phyloP scores from a whole-genome alignment of 331 rosid species.

The Acacia pycnantha region DNA sequence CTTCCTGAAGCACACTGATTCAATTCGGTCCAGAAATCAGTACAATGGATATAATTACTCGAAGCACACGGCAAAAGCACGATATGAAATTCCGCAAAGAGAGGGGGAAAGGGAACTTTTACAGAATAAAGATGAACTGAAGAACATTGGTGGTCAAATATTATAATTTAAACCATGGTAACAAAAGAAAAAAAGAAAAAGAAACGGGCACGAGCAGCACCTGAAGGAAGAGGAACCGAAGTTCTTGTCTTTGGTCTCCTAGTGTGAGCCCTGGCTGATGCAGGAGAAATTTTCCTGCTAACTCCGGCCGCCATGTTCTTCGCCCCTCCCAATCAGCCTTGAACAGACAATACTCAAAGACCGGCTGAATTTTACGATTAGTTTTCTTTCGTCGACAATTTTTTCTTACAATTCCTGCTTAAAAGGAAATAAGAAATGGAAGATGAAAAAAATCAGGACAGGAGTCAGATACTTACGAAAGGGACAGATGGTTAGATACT shows the following conservation, averaged over 20 bases:
- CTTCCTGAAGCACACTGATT: not conserved
- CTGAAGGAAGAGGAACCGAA: conserved; percentile 31
- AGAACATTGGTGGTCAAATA: not conserved
- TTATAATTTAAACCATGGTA: not conserved
- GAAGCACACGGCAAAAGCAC: not conserved
- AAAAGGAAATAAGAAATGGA: no score
- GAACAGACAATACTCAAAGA: not conserved
- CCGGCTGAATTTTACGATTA: no score
- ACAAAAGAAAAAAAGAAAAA: not conserved
- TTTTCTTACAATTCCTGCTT: no score
- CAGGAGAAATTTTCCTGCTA: conserved; percentile 72
- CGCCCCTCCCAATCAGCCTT: not conserved
- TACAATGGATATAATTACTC: not conserved
- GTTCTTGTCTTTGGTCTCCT: conserved; percentile 48
- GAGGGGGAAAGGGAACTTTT: not conserved
- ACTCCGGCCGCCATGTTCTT: conserved; percentile 54
- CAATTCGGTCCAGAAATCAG: not conserved
- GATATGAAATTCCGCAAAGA: not conserved
- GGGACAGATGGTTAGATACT: no score
- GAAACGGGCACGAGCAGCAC: not conserved
- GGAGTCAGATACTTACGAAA: no score
- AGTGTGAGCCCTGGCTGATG: conserved; percentile 82
- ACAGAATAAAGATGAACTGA: not conserved
- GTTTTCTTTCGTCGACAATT: no score
- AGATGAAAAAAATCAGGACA: no score